These are phyloP conservation scores for Talaromyces borbonicus DNA, from an alignment of 495 filamentous ascomycete genomes.

Conservation along the genomic window DNA sequence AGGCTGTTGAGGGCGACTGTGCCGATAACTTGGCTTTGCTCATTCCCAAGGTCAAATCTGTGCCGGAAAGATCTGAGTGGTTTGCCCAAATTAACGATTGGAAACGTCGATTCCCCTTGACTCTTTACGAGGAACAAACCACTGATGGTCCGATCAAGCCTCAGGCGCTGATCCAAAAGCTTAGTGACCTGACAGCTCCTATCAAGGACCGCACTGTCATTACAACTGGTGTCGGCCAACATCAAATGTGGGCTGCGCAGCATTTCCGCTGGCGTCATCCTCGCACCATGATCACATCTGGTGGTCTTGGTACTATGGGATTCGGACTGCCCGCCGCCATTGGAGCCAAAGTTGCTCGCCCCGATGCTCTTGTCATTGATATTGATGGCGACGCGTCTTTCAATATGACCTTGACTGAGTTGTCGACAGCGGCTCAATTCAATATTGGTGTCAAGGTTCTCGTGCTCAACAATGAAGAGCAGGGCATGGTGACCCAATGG, in stretches of 20 bases:
- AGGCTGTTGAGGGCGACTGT: slow-evolving; percentile 52
- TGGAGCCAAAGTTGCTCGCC: slow-evolving; percentile 83
- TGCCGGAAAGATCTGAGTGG: slow-evolving; percentile 67
- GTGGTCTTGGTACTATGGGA: slow-evolving; percentile 92
- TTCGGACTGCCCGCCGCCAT: slow-evolving; percentile 88
- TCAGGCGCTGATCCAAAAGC: slow-evolving; percentile 72
- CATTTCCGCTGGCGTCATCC: slow-evolving; percentile 87
- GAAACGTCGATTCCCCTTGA: slow-evolving; percentile 77
- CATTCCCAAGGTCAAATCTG: slow-evolving; percentile 54
- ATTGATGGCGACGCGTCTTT: slow-evolving; percentile 97
- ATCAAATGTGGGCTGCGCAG: slow-evolving; percentile 97
- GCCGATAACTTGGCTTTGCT: slow-evolving; percentile 60
- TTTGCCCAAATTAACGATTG: slow-evolving; percentile 78
- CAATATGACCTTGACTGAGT: slow-evolving; percentile 88
- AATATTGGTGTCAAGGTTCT: slow-evolving; percentile 89
- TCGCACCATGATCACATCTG: slow-evolving; percentile 82
- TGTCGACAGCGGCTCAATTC: slow-evolving; percentile 84
- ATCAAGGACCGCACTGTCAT: slow-evolving; percentile 77
- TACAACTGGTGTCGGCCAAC: slow-evolving; percentile 85
- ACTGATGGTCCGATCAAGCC: slow-evolving; percentile 72
- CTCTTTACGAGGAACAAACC: slow-evolving; percentile 60
- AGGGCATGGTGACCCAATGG: slow-evolving; percentile 94
- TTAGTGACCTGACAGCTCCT: slow-evolving; percentile 61
- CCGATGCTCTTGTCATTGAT: slow-evolving; percentile 80
- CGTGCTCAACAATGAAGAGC: slow-evolving; percentile 91